Evolutionary conservation across 1,284 basidiomycete genomes (phyloP).

Genomic region (Paramarasmius palmivorus): DNA sequence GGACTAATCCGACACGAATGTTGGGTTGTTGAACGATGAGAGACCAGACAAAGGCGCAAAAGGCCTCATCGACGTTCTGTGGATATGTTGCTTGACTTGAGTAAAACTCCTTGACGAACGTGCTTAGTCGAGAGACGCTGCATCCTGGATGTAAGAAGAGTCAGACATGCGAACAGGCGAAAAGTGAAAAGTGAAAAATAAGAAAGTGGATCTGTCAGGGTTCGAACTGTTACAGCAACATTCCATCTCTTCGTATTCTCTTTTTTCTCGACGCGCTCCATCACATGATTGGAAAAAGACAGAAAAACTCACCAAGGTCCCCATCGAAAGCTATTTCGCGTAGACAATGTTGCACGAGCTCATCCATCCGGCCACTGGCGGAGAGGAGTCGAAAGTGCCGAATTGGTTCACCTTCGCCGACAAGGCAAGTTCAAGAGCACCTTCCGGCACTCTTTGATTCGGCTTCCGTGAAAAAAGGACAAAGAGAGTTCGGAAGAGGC

Average conservation of each 20-base stretch:
- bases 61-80: constrained; percentile 73
- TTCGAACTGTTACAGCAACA: constrained; percentile 51
- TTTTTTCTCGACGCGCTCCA: constrained; percentile 2
- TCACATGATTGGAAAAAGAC: constrained; percentile 26
- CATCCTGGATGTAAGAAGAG: constrained; percentile 49
- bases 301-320: constrained; percentile 54
- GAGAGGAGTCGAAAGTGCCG: neutral
- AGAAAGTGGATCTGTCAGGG: constrained; percentile 24
- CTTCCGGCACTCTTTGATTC: no score
- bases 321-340: constrained; percentile 82
- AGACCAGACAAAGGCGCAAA: constrained; percentile 81
- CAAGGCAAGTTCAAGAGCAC: no score
- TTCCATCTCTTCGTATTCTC: no score
- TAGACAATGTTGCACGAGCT: constrained; percentile 72
- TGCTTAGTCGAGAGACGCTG: constrained; percentile 63
- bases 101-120: constrained; percentile 72
- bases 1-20: constrained; percentile 68
- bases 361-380: constrained; percentile 54
- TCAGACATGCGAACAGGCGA: constrained; percentile 12
- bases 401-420: neutral
- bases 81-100: constrained; percentile 33
- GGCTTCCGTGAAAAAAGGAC: neutral
- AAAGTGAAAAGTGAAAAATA: constrained; percentile 24
- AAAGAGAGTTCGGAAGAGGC: neutral
- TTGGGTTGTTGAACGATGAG: constrained; percentile 71